phyloP scores from a whole-genome alignment of 108 stramenopile species.

The Fistulifera solaris region DNA sequence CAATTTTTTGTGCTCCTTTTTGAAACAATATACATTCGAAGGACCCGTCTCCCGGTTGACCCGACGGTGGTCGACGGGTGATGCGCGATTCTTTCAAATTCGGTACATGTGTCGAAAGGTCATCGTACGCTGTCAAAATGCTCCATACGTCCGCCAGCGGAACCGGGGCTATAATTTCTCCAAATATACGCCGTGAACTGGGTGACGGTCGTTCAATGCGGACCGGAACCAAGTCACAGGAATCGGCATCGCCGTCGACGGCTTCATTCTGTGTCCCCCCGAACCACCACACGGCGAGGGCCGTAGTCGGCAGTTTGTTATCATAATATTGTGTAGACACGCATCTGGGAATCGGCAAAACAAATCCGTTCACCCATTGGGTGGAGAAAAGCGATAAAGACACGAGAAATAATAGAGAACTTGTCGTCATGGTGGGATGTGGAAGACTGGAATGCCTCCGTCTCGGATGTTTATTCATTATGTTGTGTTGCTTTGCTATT shows the following conservation, averaged over 20 bases:
- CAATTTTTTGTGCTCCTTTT: conserved; percentile 87
- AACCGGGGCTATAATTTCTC: conserved; percentile 54
- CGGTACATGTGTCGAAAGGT: conserved; percentile 75
- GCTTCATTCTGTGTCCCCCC: conserved; percentile 30
- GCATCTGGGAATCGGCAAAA: too few relatives aligned
- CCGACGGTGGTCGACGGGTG: conserved; percentile 7
- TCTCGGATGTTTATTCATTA: too few relatives aligned
- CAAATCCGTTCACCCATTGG: too few relatives aligned
- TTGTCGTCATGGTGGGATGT: too few relatives aligned
- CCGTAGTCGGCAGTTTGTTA: too few relatives aligned
- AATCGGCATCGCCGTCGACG: conserved; percentile 20
- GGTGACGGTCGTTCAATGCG: conserved; percentile 73
- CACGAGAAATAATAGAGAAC: too few relatives aligned
- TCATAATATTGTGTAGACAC: too few relatives aligned
- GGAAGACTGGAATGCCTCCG: too few relatives aligned
- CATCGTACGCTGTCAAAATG: conserved; percentile 87
- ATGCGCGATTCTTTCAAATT: conserved; percentile 75
- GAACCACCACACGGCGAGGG: conserved; percentile 46
- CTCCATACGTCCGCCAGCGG: conserved; percentile 73
- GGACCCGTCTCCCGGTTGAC: conserved; percentile 39
- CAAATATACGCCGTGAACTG: conserved; percentile 77
- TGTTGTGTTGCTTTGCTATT: too few relatives aligned
- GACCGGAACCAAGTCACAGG: conserved; percentile 56
- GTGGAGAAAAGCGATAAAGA: too few relatives aligned
- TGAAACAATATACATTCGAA: conserved; percentile 69